Evolutionary conservation across 345 rosid genomes (phyloP).

Genomic region (Arabis alpina): DNA sequence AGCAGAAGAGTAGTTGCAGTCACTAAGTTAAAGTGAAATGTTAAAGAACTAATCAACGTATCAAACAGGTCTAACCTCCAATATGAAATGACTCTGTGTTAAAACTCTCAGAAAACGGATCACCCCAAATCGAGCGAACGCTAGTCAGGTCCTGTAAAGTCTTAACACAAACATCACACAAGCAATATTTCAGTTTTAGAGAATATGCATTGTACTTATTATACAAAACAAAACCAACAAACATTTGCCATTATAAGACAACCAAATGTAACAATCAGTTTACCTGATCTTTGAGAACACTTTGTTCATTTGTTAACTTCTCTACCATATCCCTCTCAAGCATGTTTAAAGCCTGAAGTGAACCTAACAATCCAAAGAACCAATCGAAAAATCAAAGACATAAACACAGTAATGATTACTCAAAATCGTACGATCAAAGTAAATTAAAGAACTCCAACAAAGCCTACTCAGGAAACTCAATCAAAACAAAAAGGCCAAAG

Average conservation of each 20-base stretch:
- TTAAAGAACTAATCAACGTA: neutral
- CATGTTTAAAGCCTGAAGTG: neutral
- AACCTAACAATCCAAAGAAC: slow-evolving; percentile 23
- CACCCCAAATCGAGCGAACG: slow-evolving; percentile 40
- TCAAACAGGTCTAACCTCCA: slow-evolving; percentile 48
- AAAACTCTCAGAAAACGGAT: slow-evolving; percentile 33
- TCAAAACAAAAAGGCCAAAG: neutral
- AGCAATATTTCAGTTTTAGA: too few relatives aligned
- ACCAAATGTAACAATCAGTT: neutral
- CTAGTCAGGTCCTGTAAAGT: slow-evolving; percentile 40
- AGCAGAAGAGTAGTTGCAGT: slow-evolving; percentile 19
- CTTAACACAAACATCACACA: slow-evolving; percentile 15
- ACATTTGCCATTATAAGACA: neutral
- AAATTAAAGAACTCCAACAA: neutral
- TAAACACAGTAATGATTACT: neutral
- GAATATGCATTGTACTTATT: too few relatives aligned
- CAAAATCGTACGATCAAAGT: neutral
- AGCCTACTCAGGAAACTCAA: too few relatives aligned
- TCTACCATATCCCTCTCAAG: slow-evolving; percentile 25
- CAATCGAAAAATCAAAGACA: neutral
- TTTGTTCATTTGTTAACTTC: slow-evolving; percentile 16
- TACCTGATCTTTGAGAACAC: slow-evolving; percentile 36
- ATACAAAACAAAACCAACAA: too few relatives aligned
- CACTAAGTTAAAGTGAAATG: slow-evolving; percentile 7
- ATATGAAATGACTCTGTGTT: slow-evolving; percentile 38